Evolutionary conservation across 2,329 filamentous ascomycete genomes (phyloP).

Genomic region (Saccharata proteae): DNA sequence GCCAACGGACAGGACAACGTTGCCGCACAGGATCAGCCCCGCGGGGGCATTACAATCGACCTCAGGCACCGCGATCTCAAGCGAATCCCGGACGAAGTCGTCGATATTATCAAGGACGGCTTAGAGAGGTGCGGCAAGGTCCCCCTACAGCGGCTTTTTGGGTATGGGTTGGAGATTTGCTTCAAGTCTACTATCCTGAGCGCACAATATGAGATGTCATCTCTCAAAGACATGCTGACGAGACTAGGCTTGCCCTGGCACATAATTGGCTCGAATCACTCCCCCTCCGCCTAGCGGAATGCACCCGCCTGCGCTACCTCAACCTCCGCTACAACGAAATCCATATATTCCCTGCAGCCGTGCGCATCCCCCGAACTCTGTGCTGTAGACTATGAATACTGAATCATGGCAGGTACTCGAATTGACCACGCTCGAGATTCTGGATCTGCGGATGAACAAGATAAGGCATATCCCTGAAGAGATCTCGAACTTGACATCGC

Average conservation of each 20-base stretch:
- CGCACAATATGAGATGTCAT: not conserved
- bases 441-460: constrained; percentile 84
- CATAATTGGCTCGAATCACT: constrained; percentile 65
- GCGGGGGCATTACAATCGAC: constrained; percentile 66
- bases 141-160: not conserved
- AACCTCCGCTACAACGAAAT: constrained; percentile 70
- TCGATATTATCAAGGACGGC: constrained; percentile 62
- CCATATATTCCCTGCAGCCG: constrained; percentile 51
- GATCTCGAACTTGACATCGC: constrained; percentile 65
- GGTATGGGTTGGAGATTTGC: not conserved
- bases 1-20: constrained; percentile 51
- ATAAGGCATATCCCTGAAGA: constrained; percentile 66
- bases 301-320: constrained; percentile 64
- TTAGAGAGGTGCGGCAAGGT: constrained; percentile 50
- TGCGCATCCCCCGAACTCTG: constrained; percentile 28
- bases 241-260: constrained; percentile 59
- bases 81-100: constrained; percentile 58
- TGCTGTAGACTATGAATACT: constrained; percentile 12
- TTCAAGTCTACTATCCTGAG: not conserved
- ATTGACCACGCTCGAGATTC: constrained; percentile 75
- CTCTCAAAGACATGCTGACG: constrained; percentile 13
- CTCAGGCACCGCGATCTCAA: constrained; percentile 64
- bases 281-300: constrained; percentile 60
- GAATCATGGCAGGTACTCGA: constrained; percentile 57
- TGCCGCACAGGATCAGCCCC: constrained; percentile 38